Percentiles rank a stretch among this genome's conserved stretches.
These are phyloP conservation scores for Cordyceps cateniannulata DNA, from an alignment of 2,329 filamentous ascomycete species.

Conservation along the genomic window DNA sequence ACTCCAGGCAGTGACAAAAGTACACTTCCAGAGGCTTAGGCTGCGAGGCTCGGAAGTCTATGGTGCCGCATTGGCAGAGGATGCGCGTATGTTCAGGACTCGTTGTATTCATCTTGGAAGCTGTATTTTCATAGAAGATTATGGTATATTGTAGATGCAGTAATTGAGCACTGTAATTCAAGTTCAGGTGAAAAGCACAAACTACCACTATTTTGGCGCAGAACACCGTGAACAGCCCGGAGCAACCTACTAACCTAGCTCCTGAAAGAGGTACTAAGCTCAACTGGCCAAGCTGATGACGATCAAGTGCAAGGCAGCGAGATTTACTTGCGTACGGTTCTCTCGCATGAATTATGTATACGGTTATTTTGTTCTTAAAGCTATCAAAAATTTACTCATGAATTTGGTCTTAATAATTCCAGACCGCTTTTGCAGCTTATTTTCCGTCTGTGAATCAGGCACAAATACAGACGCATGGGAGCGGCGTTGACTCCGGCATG, in stretches of 20 bases:
- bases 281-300: background rate
- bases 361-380: too few species aligned
- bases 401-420: background rate
- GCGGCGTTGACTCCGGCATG: background rate
- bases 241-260: too few species aligned
- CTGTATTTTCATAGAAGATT: too few species aligned
- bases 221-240: background rate
- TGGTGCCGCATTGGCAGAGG: constrained; percentile 34
- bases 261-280: too few species aligned
- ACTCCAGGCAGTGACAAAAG: constrained; percentile 41
- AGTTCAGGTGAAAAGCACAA: background rate
- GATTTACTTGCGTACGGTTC: too few species aligned
- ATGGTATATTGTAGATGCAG: too few species aligned
- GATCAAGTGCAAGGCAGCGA: too few species aligned
- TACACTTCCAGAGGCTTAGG: constrained; percentile 30
- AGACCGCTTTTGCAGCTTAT: background rate
- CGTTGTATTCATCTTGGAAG: background rate
- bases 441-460: background rate
- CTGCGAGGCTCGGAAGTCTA: constrained; percentile 29
- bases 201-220: background rate
- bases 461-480: background rate
- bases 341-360: too few species aligned
- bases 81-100: constrained; percentile 13
- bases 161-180: too few species aligned
- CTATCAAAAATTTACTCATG: too few species aligned